These are phyloP conservation scores for Peronosclerospora sorghi DNA, from an alignment of 352 stramenopile genomes.

Conservation along the genomic window DNA sequence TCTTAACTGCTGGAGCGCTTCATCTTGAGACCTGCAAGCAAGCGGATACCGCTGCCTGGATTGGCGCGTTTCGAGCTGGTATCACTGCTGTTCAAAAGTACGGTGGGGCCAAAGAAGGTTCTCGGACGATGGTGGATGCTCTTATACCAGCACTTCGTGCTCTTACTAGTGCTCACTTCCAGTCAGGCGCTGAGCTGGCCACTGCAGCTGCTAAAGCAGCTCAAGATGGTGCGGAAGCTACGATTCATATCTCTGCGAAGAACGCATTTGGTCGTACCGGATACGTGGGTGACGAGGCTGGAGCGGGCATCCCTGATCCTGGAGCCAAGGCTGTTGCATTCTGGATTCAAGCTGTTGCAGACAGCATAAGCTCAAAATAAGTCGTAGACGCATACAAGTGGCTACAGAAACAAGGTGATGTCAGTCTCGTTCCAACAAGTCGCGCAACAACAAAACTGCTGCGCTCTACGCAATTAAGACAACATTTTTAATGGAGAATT, in stretches of 20 bases:
- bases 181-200: conserved; percentile 21
- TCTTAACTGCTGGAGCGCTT: conserved; percentile 64
- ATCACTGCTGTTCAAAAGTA: conserved; percentile 83
- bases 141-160: conserved; percentile 80
- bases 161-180: conserved; percentile 16
- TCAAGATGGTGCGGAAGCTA: conserved; percentile 84
- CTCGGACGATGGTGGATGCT: conserved; percentile 95
- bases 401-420: too few species aligned
- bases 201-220: conserved; percentile 58
- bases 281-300: conserved; percentile 86
- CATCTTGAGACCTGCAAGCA: conserved; percentile 35
- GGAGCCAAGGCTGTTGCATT: conserved; percentile 89
- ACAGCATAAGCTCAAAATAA: conserved; percentile 29
- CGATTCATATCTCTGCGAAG: conserved; percentile 76
- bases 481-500: too few species aligned
- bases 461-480: too few species aligned
- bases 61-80: conserved; percentile 54
- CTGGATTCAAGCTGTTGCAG: conserved; percentile 67
- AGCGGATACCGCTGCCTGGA: conserved; percentile 27
- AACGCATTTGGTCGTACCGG: conserved; percentile 58
- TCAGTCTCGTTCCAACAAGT: too few species aligned
- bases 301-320: conserved; percentile 87
- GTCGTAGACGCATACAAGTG: too few species aligned
- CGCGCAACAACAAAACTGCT: too few species aligned
- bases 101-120: conserved; percentile 88